phyloP scores from a whole-genome alignment of 1,284 basidiomycete species.

The Bjerkandera adusta region DNA sequence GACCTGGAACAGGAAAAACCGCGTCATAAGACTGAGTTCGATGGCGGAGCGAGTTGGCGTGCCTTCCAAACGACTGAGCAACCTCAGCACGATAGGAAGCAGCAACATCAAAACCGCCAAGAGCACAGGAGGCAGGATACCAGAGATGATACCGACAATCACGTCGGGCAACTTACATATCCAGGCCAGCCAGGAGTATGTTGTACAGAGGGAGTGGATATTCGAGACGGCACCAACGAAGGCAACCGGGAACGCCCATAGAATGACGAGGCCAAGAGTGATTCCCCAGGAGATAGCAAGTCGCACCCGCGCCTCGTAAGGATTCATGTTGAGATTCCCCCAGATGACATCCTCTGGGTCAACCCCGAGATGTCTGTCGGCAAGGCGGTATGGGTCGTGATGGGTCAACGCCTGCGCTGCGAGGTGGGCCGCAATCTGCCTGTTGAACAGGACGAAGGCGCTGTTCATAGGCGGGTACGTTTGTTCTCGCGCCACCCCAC shows the following conservation, averaged over 20 bases:
- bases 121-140: conserved; percentile 83
- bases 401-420: conserved; percentile 73
- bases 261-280: conserved; percentile 65
- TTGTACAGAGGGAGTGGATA: conserved; percentile 66
- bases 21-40: conserved; percentile 88
- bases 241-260: conserved; percentile 79
- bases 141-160: conserved; percentile 85
- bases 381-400: conserved; percentile 79
- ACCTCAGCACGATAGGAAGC: conserved; percentile 81
- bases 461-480: conserved; percentile 76
- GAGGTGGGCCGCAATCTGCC: conserved; percentile 92
- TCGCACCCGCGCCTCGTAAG: conserved; percentile 80
- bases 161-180: conserved; percentile 64
- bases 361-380: conserved; percentile 68
- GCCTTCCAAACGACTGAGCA: conserved; percentile 79
- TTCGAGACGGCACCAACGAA: conserved; percentile 90
- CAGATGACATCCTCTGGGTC: conserved; percentile 88
- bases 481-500: conserved; percentile 21
- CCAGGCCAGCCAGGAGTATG: conserved; percentile 79
- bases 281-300: conserved; percentile 55
- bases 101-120: conserved; percentile 91
- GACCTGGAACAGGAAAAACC: conserved; percentile 92
- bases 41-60: conserved; percentile 79
- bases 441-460: conserved; percentile 92
- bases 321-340: conserved; percentile 85